Base-by-base conservation (phyloP, 106 monocot genomes). In the Iris macrosiphon region DNA sequence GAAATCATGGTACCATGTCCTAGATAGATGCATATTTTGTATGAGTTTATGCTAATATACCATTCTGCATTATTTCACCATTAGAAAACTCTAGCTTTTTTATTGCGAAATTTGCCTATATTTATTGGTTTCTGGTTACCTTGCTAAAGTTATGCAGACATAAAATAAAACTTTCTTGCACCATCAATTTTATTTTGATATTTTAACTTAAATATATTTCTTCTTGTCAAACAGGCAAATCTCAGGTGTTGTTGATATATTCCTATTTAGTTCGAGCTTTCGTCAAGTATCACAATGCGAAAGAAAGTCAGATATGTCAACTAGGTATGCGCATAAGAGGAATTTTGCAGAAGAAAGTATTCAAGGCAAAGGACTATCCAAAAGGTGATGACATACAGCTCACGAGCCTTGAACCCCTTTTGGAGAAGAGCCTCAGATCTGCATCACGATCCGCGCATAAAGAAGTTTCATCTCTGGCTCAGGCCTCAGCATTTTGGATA, bases 301-400 rank as follows among this genome's bases (percentile, higher is more conserved):
- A 81, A 80, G 39, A 67, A 59, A 17, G 58, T 16, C 57, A 58
- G 57, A 8, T 58, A 4, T 7, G 81, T 38, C 87, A 91, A 65
- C 74, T 98, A 52, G 75, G 59, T 23, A 65, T 87, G 31, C 79
- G 98, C 3, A 83, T 98, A 54, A 57, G 61, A 28, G 91, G 80
- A 33, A 98, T 98, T 65, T 37, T 98, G 43, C 85, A 80, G 67
- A n/a, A n/a, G n/a, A 98, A 81, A 69, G 73, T 98, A 59, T 81
- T 91, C 42, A 98, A 84, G 53, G 77, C 69, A 34, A 98, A 83
- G 49, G 91, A 87, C 17, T 86, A 78, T 39, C 98, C 98, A 4
- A 87, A 66, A 51, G 76, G 68, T 1, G 66, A 66, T 53, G 80
- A 78, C 18, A 71, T 80, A 22, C 31, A 71, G 2, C 18, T 87